Base-by-base conservation (phyloP, 2,329 filamentous ascomycete species). In the Aspergillus neotritici region DNA sequence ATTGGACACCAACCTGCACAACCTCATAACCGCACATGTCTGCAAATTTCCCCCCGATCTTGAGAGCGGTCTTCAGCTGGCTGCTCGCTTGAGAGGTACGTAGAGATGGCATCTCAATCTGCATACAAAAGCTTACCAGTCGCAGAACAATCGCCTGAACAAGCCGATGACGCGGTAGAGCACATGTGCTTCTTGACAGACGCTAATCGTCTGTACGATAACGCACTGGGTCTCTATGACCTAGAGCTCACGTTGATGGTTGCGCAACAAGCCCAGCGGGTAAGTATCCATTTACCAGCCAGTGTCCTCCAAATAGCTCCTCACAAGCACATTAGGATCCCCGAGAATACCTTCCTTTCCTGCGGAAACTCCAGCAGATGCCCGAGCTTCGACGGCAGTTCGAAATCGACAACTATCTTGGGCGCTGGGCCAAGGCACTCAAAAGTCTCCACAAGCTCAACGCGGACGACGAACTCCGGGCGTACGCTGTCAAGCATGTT, bases 181-280 rank as follows among this genome's bases (percentile, higher is more conserved):
- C 93, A 98, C 60, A 96, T 98, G 47, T 97, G 89, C 73, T 98
- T 98, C 74, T 77, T 98, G 33, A 87, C 90, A 1, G 93, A 98
- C 65, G 85, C 94, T 35, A 94, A 96, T 63, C 82, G 83, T 31
- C 78, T 98, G 0, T 98, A 95, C 58, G 87, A 96, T 49, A 83
- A 90, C 47, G 87, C 93, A 0, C 74, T 98, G 2, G 90, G 90
- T 1, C 74, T 97, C 2, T 98, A 98, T 62, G 83, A 97, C 58
- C 78, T 98, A 3, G 88, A 95, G 9, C 79, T 98, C 6, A 84
- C 91, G 3, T 75, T 98, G 9, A 74, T 96, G 5, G 87, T 98
- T 10, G 93, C 93, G 1, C 93, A 98, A 60, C 90, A 96, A 61
- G 93, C 90, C 0, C 93, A 98, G 66, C 87, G 91, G 62, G 73